Conservation (phyloP, 805 yeast species). For the Wickerhamiella spandovensis region DNA sequence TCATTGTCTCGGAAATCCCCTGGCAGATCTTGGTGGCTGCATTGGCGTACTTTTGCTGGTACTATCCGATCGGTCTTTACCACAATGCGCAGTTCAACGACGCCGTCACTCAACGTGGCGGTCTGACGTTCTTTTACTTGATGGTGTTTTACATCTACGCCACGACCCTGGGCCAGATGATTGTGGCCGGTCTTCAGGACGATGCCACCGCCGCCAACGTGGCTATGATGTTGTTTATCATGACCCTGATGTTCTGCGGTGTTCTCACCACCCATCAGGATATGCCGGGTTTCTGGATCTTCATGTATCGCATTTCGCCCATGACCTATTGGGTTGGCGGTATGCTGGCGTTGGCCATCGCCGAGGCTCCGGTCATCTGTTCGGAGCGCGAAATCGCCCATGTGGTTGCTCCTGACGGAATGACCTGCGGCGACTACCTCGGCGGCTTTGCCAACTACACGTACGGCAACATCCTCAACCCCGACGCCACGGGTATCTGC, state of each 20-base stretch:
- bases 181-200: constrained; percentile 47
- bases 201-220: constrained; percentile 54
- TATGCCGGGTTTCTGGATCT: constrained; percentile 77
- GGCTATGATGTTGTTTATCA: constrained; percentile 40
- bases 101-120: constrained; percentile 34
- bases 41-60: constrained; percentile 39
- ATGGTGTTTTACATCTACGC: constrained; percentile 39
- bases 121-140: constrained; percentile 37
- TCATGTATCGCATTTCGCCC: constrained; percentile 64
- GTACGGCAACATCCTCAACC: constrained; percentile 47
- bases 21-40: constrained; percentile 39
- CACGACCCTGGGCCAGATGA: constrained; percentile 41
- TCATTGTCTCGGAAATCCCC: constrained; percentile 46
- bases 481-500: constrained; percentile 32
- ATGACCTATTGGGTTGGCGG: constrained; percentile 56
- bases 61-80: constrained; percentile 34
- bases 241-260: constrained; percentile 55
- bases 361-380: constrained; percentile 41
- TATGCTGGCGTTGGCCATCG: constrained; percentile 36
- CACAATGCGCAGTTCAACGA: constrained; percentile 34
- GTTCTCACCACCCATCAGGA: constrained; percentile 41
- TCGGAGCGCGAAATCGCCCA: constrained; percentile 34
- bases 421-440: constrained; percentile 50
- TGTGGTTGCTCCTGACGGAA: constrained; percentile 43
- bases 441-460: constrained; percentile 29